Percentiles rank a stretch among this genome's conserved stretches.
phyloP scores from a whole-genome alignment of 371 early-diverging fungal species.

The Actinomucor elegans region DNA sequence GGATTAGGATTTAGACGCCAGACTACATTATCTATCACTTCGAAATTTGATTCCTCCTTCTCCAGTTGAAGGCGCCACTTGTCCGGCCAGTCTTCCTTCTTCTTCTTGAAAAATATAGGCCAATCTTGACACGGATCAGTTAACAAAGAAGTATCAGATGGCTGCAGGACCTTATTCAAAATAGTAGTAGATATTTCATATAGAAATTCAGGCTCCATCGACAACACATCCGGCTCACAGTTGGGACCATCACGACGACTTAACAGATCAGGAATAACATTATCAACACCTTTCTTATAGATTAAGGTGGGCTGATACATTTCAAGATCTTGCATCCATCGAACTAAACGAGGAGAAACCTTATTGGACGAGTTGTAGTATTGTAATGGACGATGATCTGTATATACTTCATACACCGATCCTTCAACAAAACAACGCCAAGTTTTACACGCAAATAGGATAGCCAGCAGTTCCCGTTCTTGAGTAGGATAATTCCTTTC shows the following conservation, averaged over 20 bases:
- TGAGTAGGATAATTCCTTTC: constrained; percentile 34
- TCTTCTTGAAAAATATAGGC: not conserved
- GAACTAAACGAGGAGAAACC: not conserved
- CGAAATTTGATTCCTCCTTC: not conserved
- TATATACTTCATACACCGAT: constrained; percentile 4
- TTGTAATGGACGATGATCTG: constrained; percentile 29
- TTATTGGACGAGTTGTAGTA: constrained; percentile 4
- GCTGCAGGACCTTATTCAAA: too few relatives aligned
- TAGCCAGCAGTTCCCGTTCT: constrained; percentile 36
- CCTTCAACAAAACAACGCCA: constrained; percentile 37
- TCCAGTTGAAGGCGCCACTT: not conserved
- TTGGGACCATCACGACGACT: constrained; percentile 15
- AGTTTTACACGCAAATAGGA: constrained; percentile 22
- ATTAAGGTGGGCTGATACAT: constrained; percentile 29
- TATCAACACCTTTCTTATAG: constrained; percentile 29
- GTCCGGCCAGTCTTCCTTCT: not conserved
- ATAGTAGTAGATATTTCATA: not conserved
- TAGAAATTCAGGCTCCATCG: not conserved
- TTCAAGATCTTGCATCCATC: constrained; percentile 32
- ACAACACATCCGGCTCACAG: not conserved
- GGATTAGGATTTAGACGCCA: not conserved
- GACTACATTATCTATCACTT: not conserved
- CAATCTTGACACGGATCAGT: too few relatives aligned
- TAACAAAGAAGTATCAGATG: too few relatives aligned
- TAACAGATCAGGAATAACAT: constrained; percentile 20